Conservation (phyloP, 108 stramenopile genomes). For the Nitzschia sp. region DNA sequence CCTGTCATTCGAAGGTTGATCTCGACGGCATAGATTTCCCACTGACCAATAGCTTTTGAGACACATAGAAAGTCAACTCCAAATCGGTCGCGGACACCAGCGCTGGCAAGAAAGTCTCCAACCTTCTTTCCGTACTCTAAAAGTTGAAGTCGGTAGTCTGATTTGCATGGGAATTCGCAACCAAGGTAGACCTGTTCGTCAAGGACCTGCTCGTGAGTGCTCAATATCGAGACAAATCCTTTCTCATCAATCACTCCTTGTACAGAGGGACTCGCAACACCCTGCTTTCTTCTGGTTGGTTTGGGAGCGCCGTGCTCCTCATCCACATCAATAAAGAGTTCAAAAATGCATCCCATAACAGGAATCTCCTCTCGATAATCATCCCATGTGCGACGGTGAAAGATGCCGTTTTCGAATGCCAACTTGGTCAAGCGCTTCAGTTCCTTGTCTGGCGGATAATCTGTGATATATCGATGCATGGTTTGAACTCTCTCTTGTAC, state of each 20-base stretch:
- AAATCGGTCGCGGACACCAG: background rate
- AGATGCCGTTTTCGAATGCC: background rate
- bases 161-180: conserved; percentile 2
- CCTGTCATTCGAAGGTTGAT: conserved; percentile 2
- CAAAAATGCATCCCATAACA: background rate
- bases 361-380: background rate
- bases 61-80: conserved; percentile 2
- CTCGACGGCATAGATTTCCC: background rate
- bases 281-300: background rate
- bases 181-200: conserved; percentile 3
- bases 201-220: background rate
- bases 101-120: background rate
- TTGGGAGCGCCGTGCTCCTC: background rate
- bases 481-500: background rate
- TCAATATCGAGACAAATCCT: background rate
- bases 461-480: background rate
- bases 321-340: background rate
- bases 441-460: background rate
- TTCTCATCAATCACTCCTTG: background rate
- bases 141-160: conserved; percentile 1
- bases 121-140: background rate
- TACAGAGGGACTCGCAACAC: background rate
- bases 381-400: background rate
- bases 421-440: background rate
- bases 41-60: background rate